Percentiles rank a stretch among this genome's conserved stretches.
Conservation (phyloP, 441 rosid genomes). For the Rhodomyrtus psidioides region DNA sequence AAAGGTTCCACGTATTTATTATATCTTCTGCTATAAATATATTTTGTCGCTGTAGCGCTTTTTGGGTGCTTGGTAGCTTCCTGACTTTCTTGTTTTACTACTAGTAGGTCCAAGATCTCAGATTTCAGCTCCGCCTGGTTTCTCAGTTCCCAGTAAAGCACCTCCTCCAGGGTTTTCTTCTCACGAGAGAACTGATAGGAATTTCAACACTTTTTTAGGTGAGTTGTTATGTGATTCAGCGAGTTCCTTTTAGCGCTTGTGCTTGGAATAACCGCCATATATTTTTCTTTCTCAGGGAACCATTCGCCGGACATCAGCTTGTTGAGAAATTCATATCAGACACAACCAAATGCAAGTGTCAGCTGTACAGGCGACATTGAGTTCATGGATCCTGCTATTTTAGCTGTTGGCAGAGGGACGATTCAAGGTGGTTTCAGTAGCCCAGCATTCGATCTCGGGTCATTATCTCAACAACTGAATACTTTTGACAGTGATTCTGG, state of each 20-base stretch:
- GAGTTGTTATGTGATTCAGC: conserved; percentile 4
- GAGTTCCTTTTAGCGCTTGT: neutral
- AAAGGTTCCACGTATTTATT: neutral
- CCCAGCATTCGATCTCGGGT: conserved; percentile 49
- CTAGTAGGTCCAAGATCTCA: conserved; percentile 64
- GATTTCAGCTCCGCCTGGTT: conserved; percentile 90
- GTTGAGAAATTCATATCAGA: conserved; percentile 47
- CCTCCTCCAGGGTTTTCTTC: conserved; percentile 95
- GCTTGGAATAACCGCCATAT: neutral
- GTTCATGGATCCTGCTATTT: conserved; percentile 89
- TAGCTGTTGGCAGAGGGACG: conserved; percentile 92
- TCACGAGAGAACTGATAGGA: conserved; percentile 56
- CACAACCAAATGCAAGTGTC: conserved; percentile 28
- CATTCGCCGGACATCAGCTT: conserved; percentile 40
- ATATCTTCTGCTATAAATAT: neutral
- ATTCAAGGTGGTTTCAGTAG: conserved; percentile 46
- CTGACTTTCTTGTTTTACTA: neutral
- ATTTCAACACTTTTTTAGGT: conserved; percentile 49
- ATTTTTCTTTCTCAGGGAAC: conserved; percentile 29
- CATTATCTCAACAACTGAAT: conserved; percentile 41
- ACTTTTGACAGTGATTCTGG: conserved; percentile 63
- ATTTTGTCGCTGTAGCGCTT: neutral
- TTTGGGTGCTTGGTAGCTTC: neutral
- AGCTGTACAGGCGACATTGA: conserved; percentile 53
- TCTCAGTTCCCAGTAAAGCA: conserved; percentile 68